phyloP scores from a whole-genome alignment of 257 asterid species.

The Agastache rugosa region DNA sequence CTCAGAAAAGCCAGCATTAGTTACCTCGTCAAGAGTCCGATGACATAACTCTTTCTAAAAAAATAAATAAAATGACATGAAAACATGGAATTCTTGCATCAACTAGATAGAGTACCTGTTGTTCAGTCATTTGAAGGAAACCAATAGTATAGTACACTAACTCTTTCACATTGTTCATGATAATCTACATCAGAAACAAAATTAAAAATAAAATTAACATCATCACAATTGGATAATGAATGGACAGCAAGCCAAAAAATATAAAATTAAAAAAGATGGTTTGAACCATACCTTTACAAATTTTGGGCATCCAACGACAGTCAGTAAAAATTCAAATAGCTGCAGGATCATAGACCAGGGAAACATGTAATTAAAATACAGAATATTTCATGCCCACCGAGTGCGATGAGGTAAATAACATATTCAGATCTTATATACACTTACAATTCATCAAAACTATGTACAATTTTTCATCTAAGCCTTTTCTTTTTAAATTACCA shows the following conservation, averaged over 20 bases:
- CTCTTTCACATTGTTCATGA: slow-evolving; percentile 75
- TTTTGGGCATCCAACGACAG: slow-evolving; percentile 77
- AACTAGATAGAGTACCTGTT: slow-evolving; percentile 63
- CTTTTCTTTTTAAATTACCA: too few species aligned
- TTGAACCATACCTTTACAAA: slow-evolving; percentile 70
- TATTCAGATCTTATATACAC: neutral
- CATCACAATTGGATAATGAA: slow-evolving; percentile 17
- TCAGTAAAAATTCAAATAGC: slow-evolving; percentile 87
- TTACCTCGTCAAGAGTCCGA: slow-evolving; percentile 14
- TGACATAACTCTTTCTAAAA: neutral
- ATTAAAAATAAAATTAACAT: neutral
- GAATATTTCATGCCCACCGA: slow-evolving; percentile 20
- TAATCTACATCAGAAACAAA: slow-evolving; percentile 49
- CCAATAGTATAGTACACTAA: slow-evolving; percentile 83
- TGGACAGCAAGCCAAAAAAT: slow-evolving; percentile 7
- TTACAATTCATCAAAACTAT: neutral
- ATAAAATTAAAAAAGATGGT: slow-evolving; percentile 11
- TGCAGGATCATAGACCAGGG: slow-evolving; percentile 51
- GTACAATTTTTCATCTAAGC: neutral
- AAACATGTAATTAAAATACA: slow-evolving; percentile 25
- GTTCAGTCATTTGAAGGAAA: slow-evolving; percentile 93
- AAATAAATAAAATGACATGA: neutral
- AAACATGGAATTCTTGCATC: slow-evolving; percentile 17
- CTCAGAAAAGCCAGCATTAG: neutral
- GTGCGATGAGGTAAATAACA: slow-evolving; percentile 20